These are phyloP conservation scores for Amaranthus hypochondriacus DNA, from an alignment of 148 eudicot genomes.

Conservation along the genomic window DNA sequence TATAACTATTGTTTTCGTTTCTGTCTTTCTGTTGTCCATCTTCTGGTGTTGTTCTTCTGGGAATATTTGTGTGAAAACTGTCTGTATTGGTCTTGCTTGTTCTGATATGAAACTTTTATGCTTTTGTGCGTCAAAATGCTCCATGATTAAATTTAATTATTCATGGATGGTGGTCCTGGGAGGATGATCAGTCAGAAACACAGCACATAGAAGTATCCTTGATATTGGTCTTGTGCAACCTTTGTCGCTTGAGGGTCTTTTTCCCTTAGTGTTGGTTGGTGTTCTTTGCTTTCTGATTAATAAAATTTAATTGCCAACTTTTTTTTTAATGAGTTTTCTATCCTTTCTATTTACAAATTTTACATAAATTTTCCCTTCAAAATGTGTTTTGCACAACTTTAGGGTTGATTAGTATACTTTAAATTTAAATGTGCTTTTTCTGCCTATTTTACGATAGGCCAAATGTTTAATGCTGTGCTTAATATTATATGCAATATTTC, in stretches of 20 bases:
- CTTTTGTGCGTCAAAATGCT: neutral
- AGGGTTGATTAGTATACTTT: neutral
- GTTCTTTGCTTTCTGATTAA: no score
- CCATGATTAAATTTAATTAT: neutral
- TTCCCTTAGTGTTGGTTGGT: neutral
- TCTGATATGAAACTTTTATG: neutral
- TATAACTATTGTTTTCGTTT: neutral
- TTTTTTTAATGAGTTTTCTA: no score
- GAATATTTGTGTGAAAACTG: neutral
- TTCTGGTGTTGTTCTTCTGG: neutral
- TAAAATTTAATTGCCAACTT: no score
- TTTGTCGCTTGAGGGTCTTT: neutral
- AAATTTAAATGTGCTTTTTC: neutral
- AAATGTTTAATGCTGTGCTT: neutral
- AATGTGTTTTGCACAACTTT: neutral
- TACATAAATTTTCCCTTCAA: no score
- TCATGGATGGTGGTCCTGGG: no score
- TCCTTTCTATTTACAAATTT: no score
- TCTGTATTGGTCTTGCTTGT: neutral
- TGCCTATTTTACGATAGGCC: neutral
- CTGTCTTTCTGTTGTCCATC: neutral
- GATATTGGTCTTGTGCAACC: neutral
- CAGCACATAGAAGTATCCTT: no score
- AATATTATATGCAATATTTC: neutral
- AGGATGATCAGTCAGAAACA: no score